Evolutionary conservation across 345 rosid genomes (phyloP).

Genomic region (Isatis tinctoria): DNA sequence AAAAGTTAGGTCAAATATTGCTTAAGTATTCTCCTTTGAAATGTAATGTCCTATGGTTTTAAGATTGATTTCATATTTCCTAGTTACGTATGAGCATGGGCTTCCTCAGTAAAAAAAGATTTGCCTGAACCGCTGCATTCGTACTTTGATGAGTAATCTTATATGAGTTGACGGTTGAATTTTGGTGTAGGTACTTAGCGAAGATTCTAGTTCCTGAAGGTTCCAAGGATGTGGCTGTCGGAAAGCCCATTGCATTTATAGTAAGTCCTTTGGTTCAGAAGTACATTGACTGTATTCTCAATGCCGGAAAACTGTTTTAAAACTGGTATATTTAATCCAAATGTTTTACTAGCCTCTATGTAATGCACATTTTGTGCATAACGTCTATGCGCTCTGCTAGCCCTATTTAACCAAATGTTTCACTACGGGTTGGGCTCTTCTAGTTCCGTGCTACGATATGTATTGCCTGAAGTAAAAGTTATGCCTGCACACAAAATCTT

Average conservation of each 20-base stretch:
- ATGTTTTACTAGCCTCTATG: conserved; percentile 17
- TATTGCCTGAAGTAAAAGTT: conserved; percentile 2
- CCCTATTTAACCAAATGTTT: conserved; percentile 4
- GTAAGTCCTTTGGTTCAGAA: conserved; percentile 28
- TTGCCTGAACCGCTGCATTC: conserved; percentile 3
- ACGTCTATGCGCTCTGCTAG: not conserved
- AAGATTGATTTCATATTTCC: not conserved
- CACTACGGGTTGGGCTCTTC: conserved; percentile 11
- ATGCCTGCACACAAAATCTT: not conserved
- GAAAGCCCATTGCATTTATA: conserved; percentile 38
- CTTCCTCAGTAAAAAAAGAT: not conserved
- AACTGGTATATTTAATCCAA: not conserved
- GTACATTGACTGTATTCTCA: conserved; percentile 7
- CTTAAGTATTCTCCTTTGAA: not conserved
- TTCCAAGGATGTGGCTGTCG: conserved; percentile 41
- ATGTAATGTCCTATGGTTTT: not conserved
- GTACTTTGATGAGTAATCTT: not conserved
- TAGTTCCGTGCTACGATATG: not conserved
- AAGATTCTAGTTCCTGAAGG: conserved; percentile 40
- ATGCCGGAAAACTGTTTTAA: not conserved
- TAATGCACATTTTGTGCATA: not conserved
- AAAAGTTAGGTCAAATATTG: conserved; percentile 6
- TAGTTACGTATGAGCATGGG: conserved; percentile 12
- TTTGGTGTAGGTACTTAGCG: conserved; percentile 38
- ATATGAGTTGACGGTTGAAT: conserved; percentile 5